A percentile compares a stretch with the other conserved stretches of the same genome.
These are phyloP conservation scores for Quercus berberidifolia DNA, from an alignment of 306 rosid genomes.

Conservation along the genomic window DNA sequence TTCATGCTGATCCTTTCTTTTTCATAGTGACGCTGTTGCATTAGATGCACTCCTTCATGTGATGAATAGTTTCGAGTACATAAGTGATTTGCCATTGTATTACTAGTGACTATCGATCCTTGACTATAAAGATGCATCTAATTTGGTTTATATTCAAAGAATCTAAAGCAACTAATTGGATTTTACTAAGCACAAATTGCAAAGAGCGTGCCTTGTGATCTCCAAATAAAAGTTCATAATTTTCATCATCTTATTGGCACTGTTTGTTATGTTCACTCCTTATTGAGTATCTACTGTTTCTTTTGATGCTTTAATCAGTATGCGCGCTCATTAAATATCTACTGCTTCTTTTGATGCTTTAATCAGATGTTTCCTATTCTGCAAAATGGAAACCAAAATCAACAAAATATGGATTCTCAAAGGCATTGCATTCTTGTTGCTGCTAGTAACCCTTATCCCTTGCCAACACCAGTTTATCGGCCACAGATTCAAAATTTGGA, in stretches of 20 bases:
- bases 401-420: conserved; percentile 70
- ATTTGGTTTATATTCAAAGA: neutral
- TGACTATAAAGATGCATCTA: neutral
- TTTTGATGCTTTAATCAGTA: conserved; percentile 38
- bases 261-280: neutral
- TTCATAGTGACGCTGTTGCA: neutral
- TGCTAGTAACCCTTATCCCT: conserved; percentile 88
- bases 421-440: conserved; percentile 89
- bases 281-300: conserved; percentile 15
- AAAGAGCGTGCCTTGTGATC: neutral
- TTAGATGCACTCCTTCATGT: neutral
- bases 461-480: conserved; percentile 84
- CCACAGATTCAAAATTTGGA: conserved; percentile 75
- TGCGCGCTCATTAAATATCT: neutral
- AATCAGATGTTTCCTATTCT: conserved; percentile 71
- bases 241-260: neutral
- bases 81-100: neutral
- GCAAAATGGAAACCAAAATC: conserved; percentile 73
- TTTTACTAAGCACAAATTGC: neutral
- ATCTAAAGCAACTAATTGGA: neutral
- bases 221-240: neutral
- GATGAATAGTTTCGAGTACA: neutral
- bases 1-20: neutral
- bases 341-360: conserved; percentile 24
- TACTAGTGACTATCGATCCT: neutral